A percentile compares a stretch with the other conserved stretches of the same genome.
These are phyloP conservation scores for Cucurbita pepo DNA, from an alignment of 306 rosid species.

Conservation along the genomic window DNA sequence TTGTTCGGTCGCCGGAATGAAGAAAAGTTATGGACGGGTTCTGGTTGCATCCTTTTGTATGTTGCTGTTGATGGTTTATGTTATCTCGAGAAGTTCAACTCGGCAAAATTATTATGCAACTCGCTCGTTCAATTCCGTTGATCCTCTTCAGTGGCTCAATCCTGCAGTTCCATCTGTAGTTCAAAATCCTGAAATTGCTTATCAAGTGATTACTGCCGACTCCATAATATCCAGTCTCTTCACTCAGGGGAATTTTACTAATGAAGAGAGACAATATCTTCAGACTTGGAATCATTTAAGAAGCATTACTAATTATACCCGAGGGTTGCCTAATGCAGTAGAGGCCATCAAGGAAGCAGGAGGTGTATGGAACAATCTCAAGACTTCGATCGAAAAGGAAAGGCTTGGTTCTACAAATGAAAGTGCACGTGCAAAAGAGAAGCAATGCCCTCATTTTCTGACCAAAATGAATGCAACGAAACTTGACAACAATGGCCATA, in stretches of 20 bases:
- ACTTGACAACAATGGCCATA: slow-evolving; percentile 34
- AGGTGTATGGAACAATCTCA: slow-evolving; percentile 64
- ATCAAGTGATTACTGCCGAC: slow-evolving; percentile 53
- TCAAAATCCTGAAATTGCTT: slow-evolving; percentile 45
- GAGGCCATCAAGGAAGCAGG: slow-evolving; percentile 93
- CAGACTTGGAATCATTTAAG: slow-evolving; percentile 75
- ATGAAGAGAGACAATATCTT: slow-evolving; percentile 45
- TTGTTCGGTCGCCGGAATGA: slow-evolving; percentile 41
- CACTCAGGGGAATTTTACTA: slow-evolving; percentile 43
- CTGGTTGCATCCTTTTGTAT: slow-evolving; percentile 47
- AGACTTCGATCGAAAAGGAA: slow-evolving; percentile 48
- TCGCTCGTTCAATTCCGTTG: slow-evolving; percentile 33
- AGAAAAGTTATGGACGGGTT: slow-evolving; percentile 66
- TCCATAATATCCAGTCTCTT: slow-evolving; percentile 47
- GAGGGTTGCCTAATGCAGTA: slow-evolving; percentile 78
- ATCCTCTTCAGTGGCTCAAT: slow-evolving; percentile 78
- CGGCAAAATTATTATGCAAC: slow-evolving; percentile 33
- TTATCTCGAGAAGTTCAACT: slow-evolving; percentile 41
- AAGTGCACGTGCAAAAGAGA: slow-evolving; percentile 47
- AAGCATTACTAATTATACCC: slow-evolving; percentile 45
- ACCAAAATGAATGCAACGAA: slow-evolving; percentile 58
- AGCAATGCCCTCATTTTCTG: slow-evolving; percentile 92
- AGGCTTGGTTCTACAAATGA: slow-evolving; percentile 40
- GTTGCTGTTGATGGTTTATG: slow-evolving; percentile 66
- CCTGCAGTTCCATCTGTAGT: slow-evolving; percentile 42